Conservation (phyloP, 2,329 filamentous ascomycete species). For the Neonectria magnoliae region DNA sequence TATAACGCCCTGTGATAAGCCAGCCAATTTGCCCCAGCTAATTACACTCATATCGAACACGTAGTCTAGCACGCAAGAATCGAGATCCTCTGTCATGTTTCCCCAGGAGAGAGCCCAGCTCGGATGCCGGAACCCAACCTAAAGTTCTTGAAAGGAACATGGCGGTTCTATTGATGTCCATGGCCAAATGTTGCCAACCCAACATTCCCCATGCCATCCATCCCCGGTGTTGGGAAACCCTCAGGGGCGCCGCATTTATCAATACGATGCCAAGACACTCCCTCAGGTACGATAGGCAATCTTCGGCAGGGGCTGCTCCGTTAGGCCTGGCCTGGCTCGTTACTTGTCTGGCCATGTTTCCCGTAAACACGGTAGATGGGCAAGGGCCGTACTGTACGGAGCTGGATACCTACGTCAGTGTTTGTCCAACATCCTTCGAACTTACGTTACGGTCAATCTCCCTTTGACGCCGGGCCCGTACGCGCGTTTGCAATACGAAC, state of each 20-base stretch:
- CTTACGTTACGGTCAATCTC: slow-evolving; percentile 8
- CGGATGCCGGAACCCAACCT: slow-evolving; percentile 14
- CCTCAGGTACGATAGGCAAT: slow-evolving; percentile 10
- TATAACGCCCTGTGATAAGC: slow-evolving; percentile 32
- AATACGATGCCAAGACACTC: slow-evolving; percentile 15
- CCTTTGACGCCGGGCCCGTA: slow-evolving; percentile 1
- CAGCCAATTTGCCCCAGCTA: slow-evolving; percentile 35
- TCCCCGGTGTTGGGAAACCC: background rate
- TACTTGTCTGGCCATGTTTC: slow-evolving; percentile 3
- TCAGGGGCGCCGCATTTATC: slow-evolving; percentile 15
- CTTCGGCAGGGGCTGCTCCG: slow-evolving; percentile 10
- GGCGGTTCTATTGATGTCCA: background rate
- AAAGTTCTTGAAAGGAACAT: slow-evolving; percentile 21
- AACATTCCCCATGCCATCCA: slow-evolving; percentile 2
- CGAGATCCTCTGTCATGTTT: slow-evolving; percentile 30
- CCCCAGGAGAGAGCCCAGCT: slow-evolving; percentile 19
- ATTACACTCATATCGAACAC: slow-evolving; percentile 33
- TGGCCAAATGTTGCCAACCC: background rate
- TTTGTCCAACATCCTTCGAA: background rate
- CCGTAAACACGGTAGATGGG: slow-evolving; percentile 3
- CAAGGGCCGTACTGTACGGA: slow-evolving; percentile 10
- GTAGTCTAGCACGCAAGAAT: slow-evolving; percentile 9
- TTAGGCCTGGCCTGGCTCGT: background rate
- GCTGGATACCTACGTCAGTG: background rate
- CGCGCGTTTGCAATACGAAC: slow-evolving; percentile 14